Percentiles rank a stretch among this genome's conserved stretches.
These are phyloP conservation scores for Ophiocordyceps australis DNA, from an alignment of 2,329 filamentous ascomycete genomes.

Conservation along the genomic window DNA sequence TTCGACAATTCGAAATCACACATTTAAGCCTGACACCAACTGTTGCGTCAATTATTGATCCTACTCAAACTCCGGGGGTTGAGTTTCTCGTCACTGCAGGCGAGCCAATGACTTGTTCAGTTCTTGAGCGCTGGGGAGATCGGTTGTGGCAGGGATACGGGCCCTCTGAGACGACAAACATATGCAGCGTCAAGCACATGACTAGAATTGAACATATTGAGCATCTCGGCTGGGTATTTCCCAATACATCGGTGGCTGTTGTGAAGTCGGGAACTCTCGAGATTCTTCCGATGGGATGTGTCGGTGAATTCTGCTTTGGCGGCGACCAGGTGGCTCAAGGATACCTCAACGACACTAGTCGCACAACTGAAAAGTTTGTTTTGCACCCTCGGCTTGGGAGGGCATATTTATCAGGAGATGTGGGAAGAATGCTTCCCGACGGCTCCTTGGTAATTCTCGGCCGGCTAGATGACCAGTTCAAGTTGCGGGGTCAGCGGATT, in stretches of 20 bases:
- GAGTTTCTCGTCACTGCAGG: constrained; percentile 66
- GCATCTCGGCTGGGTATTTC: constrained; percentile 59
- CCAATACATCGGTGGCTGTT: constrained; percentile 61
- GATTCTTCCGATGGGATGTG: constrained; percentile 47
- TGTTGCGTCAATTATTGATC: constrained; percentile 57
- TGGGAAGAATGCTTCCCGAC: constrained; percentile 62
- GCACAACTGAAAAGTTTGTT: constrained; percentile 51
- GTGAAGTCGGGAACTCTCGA: constrained; percentile 24
- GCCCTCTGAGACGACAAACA: constrained; percentile 74
- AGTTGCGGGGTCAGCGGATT: constrained; percentile 63
- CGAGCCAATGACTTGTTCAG: constrained; percentile 57
- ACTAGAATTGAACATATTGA: constrained; percentile 38
- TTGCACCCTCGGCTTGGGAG: constrained; percentile 49
- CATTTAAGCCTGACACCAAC: constrained; percentile 79
- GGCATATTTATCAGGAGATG: constrained; percentile 68
- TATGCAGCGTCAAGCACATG: constrained; percentile 60
- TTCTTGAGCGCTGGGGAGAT: constrained; percentile 50
- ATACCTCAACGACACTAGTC: constrained; percentile 47
- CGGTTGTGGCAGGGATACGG: constrained; percentile 69
- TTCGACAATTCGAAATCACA: constrained; percentile 46
- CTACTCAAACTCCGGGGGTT: constrained; percentile 49
- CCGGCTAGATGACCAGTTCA: constrained; percentile 63
- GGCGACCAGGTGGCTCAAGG: constrained; percentile 65
- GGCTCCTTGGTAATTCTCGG: constrained; percentile 58
- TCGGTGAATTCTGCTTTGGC: constrained; percentile 76